Conservation (phyloP, 2,329 filamentous ascomycete species). For the Hypoxylon sp. region DNA sequence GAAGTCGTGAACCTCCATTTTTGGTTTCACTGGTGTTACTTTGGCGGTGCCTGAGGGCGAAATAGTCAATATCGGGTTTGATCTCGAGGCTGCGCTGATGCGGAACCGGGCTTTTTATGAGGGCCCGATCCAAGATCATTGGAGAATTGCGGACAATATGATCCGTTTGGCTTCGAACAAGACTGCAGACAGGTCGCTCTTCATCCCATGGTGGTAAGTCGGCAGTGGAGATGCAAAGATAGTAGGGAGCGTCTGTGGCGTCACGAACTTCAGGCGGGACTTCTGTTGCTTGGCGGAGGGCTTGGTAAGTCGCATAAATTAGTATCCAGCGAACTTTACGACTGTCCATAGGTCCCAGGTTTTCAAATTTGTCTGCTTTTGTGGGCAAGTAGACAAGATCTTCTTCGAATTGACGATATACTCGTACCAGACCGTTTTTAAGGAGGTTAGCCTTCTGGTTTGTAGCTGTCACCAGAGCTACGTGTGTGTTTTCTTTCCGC, state of each 20-base stretch:
- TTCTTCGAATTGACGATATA: conserved; percentile 80
- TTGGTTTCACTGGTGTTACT: conserved; percentile 22
- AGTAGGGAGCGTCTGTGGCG: conserved; percentile 70
- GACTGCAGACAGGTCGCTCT: conserved; percentile 48
- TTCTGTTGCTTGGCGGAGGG: conserved; percentile 75
- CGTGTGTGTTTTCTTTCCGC: conserved; percentile 65
- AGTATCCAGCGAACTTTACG: conserved; percentile 85
- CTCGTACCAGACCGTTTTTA: conserved; percentile 72
- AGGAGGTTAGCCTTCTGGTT: conserved; percentile 61
- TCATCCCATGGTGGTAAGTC: conserved; percentile 65
- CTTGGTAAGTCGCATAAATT: conserved; percentile 81
- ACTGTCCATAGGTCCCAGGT: conserved; percentile 74
- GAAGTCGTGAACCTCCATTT: conserved; percentile 26
- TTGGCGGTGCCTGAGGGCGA: conserved; percentile 60
- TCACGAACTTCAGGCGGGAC: conserved; percentile 74
- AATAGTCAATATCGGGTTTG: conserved; percentile 71
- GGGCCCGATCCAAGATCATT: conserved; percentile 24
- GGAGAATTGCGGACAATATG: conserved; percentile 45
- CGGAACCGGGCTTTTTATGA: conserved; percentile 24
- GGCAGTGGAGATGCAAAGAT: conserved; percentile 62
- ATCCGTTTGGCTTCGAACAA: conserved; percentile 53
- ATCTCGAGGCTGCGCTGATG: conserved; percentile 57
- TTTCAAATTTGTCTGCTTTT: conserved; percentile 70
- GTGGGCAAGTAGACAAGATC: conserved; percentile 65
- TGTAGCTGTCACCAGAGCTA: conserved; percentile 67